Conservation (phyloP, 2,329 filamentous ascomycete species). For the Epichloe baconii region DNA sequence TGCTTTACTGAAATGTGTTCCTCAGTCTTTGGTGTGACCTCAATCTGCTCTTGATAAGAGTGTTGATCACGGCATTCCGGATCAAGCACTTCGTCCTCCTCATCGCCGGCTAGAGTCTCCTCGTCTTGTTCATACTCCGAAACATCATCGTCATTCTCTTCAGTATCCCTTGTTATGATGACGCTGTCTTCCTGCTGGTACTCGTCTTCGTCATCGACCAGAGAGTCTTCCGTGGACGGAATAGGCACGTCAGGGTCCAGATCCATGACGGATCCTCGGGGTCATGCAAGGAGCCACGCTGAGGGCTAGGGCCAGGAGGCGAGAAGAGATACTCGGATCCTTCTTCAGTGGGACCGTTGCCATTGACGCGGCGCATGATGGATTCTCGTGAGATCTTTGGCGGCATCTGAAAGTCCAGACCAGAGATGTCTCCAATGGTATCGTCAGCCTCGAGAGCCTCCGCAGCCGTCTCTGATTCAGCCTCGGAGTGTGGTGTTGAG, state of each 20-base stretch:
- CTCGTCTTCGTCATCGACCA: constrained; percentile 39
- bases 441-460: constrained; percentile 43
- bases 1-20: not conserved
- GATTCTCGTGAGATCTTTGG: constrained; percentile 85
- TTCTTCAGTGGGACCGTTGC: constrained; percentile 38
- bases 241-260: constrained; percentile 84
- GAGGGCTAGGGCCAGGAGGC: constrained; percentile 44
- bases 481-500: constrained; percentile 29
- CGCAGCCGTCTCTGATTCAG: constrained; percentile 19
- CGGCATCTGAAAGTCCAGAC: constrained; percentile 52
- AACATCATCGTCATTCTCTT: constrained; percentile 49
- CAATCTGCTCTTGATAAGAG: not conserved
- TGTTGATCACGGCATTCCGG: not conserved
- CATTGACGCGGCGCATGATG: constrained; percentile 79
- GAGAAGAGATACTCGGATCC: constrained; percentile 53
- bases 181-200: constrained; percentile 44
- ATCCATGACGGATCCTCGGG: not conserved
- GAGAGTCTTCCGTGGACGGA: constrained; percentile 66
- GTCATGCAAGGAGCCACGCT: constrained; percentile 35
- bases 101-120: constrained; percentile 38
- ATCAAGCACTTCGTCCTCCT: constrained; percentile 25
- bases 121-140: constrained; percentile 58
- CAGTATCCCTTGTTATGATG: constrained; percentile 53
- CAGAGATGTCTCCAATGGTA: constrained; percentile 45
- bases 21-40: not conserved